Conservation (phyloP, 1,139 yeast species). For the Geotrichum cucujoidarum region DNA sequence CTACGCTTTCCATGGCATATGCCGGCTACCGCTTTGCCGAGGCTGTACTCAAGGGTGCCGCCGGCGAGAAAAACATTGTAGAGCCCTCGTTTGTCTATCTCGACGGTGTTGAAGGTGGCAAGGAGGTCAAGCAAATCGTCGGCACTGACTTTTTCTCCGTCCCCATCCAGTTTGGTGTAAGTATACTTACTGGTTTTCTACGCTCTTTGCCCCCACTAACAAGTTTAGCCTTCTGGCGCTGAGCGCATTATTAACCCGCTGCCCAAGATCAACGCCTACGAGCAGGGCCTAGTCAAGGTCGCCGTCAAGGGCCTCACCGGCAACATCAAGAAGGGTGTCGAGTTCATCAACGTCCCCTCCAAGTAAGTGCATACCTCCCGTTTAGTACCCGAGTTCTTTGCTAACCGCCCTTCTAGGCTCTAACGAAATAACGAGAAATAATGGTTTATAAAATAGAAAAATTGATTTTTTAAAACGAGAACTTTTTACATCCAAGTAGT, state of each 20-base stretch:
- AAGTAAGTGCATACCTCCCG: constrained; percentile 22
- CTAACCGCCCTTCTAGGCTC: no score
- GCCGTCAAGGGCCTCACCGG: constrained; percentile 78
- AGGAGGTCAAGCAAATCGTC: constrained; percentile 34
- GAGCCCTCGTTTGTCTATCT: constrained; percentile 63
- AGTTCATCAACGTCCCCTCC: constrained; percentile 38
- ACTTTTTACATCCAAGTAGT: no score
- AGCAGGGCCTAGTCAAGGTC: constrained; percentile 58
- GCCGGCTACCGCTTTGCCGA: constrained; percentile 89
- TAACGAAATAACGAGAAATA: no score
- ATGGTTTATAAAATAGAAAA: no score
- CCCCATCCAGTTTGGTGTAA: constrained; percentile 67
- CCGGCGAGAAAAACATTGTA: constrained; percentile 61
- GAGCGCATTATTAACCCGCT: constrained; percentile 52
- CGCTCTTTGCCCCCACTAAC: background rate
- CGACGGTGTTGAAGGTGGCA: constrained; percentile 40
- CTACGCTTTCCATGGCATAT: constrained; percentile 94
- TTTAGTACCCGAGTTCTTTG: background rate
- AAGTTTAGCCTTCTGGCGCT: constrained; percentile 59
- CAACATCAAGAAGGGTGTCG: constrained; percentile 64
- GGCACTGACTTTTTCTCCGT: constrained; percentile 89
- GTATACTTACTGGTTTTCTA: constrained; percentile 2
- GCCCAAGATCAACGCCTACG: constrained; percentile 32
- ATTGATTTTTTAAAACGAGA: no score
- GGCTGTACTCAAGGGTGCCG: constrained; percentile 52